Evolutionary conservation across 257 asterid genomes (phyloP), one percentile per base, ranked within the genome.

Genomic region (Lycium barbarum): DNA sequence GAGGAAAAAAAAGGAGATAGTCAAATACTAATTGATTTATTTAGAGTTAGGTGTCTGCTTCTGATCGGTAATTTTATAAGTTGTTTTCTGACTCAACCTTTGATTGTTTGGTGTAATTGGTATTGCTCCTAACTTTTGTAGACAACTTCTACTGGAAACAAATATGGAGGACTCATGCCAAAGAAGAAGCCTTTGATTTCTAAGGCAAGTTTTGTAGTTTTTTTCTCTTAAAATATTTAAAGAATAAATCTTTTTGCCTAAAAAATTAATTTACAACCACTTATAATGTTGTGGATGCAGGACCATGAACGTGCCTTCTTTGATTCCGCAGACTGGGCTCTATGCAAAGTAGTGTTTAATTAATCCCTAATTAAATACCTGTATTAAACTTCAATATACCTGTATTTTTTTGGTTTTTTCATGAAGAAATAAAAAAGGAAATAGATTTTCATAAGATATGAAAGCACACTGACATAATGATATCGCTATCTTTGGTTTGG

Each of bases 281-380:
- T 68, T 68, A 14, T 51, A 76, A 3, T 58, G 18, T 33, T 18
- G 45, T 67, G 71, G 63, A 74, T 80, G 53, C 89, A 95, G 98
- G 95, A 95, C 79, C 92, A 90, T 68, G 90, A 91, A 63, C 90
- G 98, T 68, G 98, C 99, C 70, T 95, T 94, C 84, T 95, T 95
- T 82, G 98, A 95, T 87, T 95, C 99, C 1, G 99, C 98, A 0
- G 99, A 95, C 47, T 95, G 98, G 98, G 98, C 92, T 76, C 84
- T 95, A 13, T 86, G 93, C 88, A 95, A 94, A 98, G 98, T 92
- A 91, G 9, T 38, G 13, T 17, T 62, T 62, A 61, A 61, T 61
- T n/a, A 61, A 11, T 20, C 10, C 9, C 83, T 26, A 81, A 26
- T 26, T 62, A 55, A 74, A 62, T 81, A 57, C 36, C 10, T 15